A percentile compares a stretch with the other conserved stretches of the same genome.
Conservation (phyloP, 441 rosid genomes). For the Gossypium gossypioides region DNA sequence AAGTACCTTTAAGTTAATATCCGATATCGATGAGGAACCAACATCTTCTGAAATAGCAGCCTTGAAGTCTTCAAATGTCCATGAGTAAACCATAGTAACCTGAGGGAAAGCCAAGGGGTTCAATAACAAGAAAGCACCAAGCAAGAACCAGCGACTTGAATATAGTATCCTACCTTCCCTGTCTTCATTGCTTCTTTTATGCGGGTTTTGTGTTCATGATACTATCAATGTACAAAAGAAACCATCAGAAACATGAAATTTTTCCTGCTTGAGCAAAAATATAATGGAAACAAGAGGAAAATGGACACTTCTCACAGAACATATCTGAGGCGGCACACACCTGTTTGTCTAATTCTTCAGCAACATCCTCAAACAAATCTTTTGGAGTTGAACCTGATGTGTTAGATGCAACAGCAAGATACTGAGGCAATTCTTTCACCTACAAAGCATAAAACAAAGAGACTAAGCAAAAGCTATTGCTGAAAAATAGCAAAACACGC, state of each 20-base stretch:
- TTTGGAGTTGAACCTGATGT: conserved; percentile 83
- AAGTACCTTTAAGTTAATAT: conserved; percentile 65
- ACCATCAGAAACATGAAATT: conserved; percentile 8
- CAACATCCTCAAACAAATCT: conserved; percentile 87
- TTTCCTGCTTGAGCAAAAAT: conserved; percentile 3
- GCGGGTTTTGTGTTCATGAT: conserved; percentile 65
- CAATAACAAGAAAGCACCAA: conserved; percentile 8
- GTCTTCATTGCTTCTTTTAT: conserved; percentile 73
- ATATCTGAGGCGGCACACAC: conserved; percentile 24
- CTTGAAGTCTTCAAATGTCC: conserved; percentile 77
- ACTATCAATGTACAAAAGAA: conserved; percentile 34
- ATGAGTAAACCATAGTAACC: conserved; percentile 49
- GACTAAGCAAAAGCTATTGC: conserved; percentile 7
- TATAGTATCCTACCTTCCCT: conserved; percentile 45
- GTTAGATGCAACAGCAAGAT: conserved; percentile 81
- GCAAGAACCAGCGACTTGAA: background rate
- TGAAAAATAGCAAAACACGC: background rate
- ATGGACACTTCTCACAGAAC: background rate
- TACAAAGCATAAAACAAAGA: conserved; percentile 24
- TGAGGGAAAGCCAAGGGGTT: conserved; percentile 21
- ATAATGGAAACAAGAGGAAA: background rate
- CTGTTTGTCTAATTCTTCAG: conserved; percentile 78
- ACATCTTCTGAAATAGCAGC: conserved; percentile 48
- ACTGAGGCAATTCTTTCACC: conserved; percentile 77
- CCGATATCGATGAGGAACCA: conserved; percentile 45